Base-by-base conservation (phyloP, 2,329 filamentous ascomycete genomes). In the Monosporascus sp. region DNA sequence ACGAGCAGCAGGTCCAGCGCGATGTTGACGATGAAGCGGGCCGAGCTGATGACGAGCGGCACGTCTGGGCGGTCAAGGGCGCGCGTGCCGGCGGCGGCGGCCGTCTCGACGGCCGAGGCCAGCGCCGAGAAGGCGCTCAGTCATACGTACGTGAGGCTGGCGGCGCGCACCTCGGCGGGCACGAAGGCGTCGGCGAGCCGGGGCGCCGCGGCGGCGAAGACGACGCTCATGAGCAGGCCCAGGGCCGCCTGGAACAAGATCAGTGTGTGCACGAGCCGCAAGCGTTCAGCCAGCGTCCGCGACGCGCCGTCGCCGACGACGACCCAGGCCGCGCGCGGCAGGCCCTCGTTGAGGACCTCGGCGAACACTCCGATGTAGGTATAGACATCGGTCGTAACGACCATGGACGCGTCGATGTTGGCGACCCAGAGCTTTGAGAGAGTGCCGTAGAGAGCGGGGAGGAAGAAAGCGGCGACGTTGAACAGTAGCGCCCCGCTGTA, bases 371-470 rank as follows among this genome's bases (percentile, higher is more conserved):
- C 77, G 55, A 90, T 87, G 65, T 90, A 90, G 0, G 84, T 89
- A 67, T 87, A 88, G 0, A 78, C 72, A 54, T 88, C 84, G 0
- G 82, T 87, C 0, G 82, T 86, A 18, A 79, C 82, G 1, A 88
- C 81, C 56, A 81, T 73, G 1, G 75, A 74, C 0, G 83, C 78
- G 22, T 79, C 77, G 55, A 90, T 87, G 51, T 80, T 78, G 2
- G 86, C 84, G 2, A 90, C 78, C 87, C 85, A 90, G 18, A 88
- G 74, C 62, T 89, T 89, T 48, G 79, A 80, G 0, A 90, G 75
- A 0, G 86, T 90, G 37, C 70, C 68, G 62, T 89, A 89, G 0
- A 90, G 71, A 0, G 86, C 86, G 1, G 85, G 86, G 0, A 89
- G 76, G 2, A 83, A 65, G 65, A 89, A 88, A 1, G 85, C 75